phyloP scores from a whole-genome alignment of 1,139 yeast genomes.

The Candida glucosophila region DNA sequence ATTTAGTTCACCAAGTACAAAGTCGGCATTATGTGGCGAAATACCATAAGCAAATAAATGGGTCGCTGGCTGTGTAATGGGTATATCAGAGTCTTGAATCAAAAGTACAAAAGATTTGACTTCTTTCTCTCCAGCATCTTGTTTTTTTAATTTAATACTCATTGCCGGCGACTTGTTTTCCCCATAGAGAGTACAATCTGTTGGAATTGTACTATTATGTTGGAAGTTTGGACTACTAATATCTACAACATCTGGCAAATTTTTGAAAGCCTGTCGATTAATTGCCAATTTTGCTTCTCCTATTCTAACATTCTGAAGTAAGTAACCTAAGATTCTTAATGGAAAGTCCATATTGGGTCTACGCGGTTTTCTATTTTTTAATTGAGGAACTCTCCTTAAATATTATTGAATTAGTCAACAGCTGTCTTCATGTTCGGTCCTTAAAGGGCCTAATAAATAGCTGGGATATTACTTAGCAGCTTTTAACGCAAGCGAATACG shows the following conservation, averaged over 20 bases:
- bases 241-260: not conserved
- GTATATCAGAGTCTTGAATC: not conserved
- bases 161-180: not conserved
- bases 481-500: too few relatives aligned
- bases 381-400: too few relatives aligned
- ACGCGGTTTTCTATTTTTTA: too few relatives aligned
- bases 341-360: too few relatives aligned
- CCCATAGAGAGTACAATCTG: constrained; percentile 1
- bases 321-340: not conserved
- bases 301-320: not conserved
- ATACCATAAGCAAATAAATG: not conserved
- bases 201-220: not conserved
- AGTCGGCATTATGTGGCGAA: not conserved
- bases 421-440: too few relatives aligned
- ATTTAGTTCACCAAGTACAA: not conserved
- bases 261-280: not conserved
- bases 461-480: too few relatives aligned
- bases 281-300: not conserved
- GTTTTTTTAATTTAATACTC: not conserved
- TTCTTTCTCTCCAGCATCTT: not conserved
- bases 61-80: not conserved
- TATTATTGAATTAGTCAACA: too few relatives aligned
- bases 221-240: not conserved
- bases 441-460: too few relatives aligned
- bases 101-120: not conserved